Base-by-base conservation (phyloP, 1,139 yeast genomes). In the Blastobotrys ciferrii region DNA sequence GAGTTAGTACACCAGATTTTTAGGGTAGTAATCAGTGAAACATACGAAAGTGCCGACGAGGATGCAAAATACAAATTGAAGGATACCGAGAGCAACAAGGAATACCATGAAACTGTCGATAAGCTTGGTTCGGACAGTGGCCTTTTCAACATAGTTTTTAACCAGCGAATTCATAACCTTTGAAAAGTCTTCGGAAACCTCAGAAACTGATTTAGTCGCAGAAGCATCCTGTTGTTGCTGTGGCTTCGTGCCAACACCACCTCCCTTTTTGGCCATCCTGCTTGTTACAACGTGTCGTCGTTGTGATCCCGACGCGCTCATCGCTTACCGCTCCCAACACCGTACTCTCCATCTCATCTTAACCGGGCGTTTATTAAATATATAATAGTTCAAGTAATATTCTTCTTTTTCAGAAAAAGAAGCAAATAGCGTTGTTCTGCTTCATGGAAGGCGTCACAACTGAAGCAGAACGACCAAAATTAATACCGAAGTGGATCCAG, bases 71-170 rank as follows among this genome's bases (percentile, higher is more conserved):
- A 76, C 69, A 64, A 89, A 87, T 69, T 92, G 98, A 42, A 87
- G 68, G 1, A 79, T 71, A 0, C 96, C 98, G 53, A 88, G 72
- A 0, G 73, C 67, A 12, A 92, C 91, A 52, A 92, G 70, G 58
- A 87, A 89, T 20, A 67, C 78, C 64, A 92, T 75, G 64, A 91
- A 92, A 9, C 76, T 59, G 66, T 92, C 98, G 62, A 92, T 84
- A 50, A 89, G 72, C 66, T 80, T 77, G 55, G 60, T 64, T 39
- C 60, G 61, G 35, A 54, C 52, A 6, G 64, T 54, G 23, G 61
- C 53, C 15, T 54, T 53, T 19, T 55, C 45, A 32, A 40, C 32
- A 48, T 63, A 63, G 37, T 55, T 52, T 42, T 48, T 35, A 48
- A 52, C 37, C n/a, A 61, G 54, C 41, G 54, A 19, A 13, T 47